A percentile compares a stretch with the other conserved stretches of the same genome.
These are phyloP conservation scores for Bidens hawaiensis DNA, from an alignment of 140 eudicot species.

Conservation along the genomic window DNA sequence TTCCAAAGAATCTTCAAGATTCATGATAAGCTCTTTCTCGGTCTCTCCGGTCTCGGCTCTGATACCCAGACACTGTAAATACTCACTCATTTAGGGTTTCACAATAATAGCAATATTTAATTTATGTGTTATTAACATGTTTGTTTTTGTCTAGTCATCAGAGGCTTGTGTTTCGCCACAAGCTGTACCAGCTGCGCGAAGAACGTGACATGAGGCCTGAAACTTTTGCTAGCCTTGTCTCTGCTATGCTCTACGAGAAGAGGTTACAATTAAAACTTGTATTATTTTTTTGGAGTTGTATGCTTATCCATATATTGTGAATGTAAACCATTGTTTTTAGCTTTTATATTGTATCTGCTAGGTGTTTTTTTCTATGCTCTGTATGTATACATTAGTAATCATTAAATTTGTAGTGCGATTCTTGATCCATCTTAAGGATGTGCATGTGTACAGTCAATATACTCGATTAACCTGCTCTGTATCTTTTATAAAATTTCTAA, in stretches of 20 bases:
- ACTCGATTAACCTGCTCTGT: background rate
- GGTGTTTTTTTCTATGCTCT: no score
- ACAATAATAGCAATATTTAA: background rate
- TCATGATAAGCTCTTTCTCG: slow-evolving; percentile 79
- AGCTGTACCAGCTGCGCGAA: slow-evolving; percentile 84
- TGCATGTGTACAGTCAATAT: background rate
- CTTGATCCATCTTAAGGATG: slow-evolving; percentile 1
- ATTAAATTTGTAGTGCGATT: background rate
- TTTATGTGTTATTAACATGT: background rate
- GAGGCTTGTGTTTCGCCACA: slow-evolving; percentile 84
- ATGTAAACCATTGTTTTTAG: background rate
- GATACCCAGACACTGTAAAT: slow-evolving; percentile 80
- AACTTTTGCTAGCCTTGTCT: slow-evolving; percentile 93
- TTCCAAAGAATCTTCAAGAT: slow-evolving; percentile 75
- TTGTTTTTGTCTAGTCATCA: slow-evolving; percentile 51
- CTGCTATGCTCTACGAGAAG: slow-evolving; percentile 88
- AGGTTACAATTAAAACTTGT: slow-evolving; percentile 49
- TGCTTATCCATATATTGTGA: background rate
- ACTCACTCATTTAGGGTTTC: background rate
- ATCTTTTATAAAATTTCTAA: background rate
- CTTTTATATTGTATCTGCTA: no score
- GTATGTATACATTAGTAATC: background rate
- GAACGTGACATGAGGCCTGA: slow-evolving; percentile 97
- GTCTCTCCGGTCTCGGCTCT: slow-evolving; percentile 79
- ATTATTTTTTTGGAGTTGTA: background rate